These are phyloP conservation scores for Penicillium mononematosum DNA, from an alignment of 495 filamentous ascomycete species.

Conservation along the genomic window DNA sequence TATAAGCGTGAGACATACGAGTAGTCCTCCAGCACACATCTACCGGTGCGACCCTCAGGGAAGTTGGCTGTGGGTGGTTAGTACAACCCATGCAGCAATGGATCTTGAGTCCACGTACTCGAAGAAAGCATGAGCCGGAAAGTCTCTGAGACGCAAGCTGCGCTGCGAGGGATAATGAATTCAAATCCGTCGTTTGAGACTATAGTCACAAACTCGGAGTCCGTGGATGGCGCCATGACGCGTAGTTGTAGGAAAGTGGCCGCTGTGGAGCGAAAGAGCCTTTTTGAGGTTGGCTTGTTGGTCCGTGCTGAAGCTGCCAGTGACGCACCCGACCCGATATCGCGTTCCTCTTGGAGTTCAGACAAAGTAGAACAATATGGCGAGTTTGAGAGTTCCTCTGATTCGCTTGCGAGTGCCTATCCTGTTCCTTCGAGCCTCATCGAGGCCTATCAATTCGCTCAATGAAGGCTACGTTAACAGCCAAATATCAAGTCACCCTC, in stretches of 20 bases:
- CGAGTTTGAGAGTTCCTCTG: neutral
- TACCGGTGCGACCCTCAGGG: slow-evolving; percentile 62
- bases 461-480: neutral
- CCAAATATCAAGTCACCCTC: neutral
- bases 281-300: slow-evolving; percentile 14
- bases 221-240: slow-evolving; percentile 20
- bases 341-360: neutral
- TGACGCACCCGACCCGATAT: slow-evolving; percentile 2
- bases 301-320: slow-evolving; percentile 30
- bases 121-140: slow-evolving; percentile 81
- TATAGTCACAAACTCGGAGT: slow-evolving; percentile 70
- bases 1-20: slow-evolving; percentile 53
- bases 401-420: neutral
- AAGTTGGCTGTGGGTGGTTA: slow-evolving; percentile 58
- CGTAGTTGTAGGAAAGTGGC: slow-evolving; percentile 12
- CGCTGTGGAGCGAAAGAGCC: slow-evolving; percentile 7
- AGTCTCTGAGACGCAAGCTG: slow-evolving; percentile 69
- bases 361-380: neutral
- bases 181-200: slow-evolving; percentile 86
- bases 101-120: slow-evolving; percentile 49
- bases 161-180: slow-evolving; percentile 78
- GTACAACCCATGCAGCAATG: slow-evolving; percentile 5
- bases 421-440: neutral
- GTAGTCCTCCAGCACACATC: slow-evolving; percentile 68
- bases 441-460: neutral